Percentiles rank a stretch among this genome's conserved stretches.
These are phyloP conservation scores for Heliamphora exappendiculata DNA, from an alignment of 148 eudicot genomes.

Conservation along the genomic window DNA sequence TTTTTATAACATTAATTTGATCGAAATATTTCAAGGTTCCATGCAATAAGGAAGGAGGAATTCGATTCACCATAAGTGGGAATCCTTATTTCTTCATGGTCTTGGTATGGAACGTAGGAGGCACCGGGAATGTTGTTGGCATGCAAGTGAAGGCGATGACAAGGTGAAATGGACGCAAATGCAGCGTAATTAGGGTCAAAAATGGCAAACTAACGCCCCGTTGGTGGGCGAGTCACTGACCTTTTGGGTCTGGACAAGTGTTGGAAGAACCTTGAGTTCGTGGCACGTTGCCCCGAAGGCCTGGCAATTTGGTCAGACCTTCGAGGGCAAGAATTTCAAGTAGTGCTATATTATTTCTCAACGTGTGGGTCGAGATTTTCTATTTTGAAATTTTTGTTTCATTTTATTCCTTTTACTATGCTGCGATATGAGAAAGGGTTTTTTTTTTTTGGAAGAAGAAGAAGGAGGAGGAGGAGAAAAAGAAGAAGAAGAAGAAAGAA, in stretches of 20 bases:
- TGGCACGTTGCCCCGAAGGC: slow-evolving; percentile 33
- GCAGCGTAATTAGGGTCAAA: slow-evolving; percentile 62
- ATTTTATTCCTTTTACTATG: too few species aligned
- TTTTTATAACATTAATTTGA: neutral
- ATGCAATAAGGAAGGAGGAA: slow-evolving; percentile 64
- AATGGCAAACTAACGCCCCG: slow-evolving; percentile 42
- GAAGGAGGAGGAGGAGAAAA: too few species aligned
- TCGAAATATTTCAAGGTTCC: slow-evolving; percentile 38
- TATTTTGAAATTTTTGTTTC: too few species aligned
- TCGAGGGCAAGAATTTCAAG: slow-evolving; percentile 44
- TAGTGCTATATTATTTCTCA: slow-evolving; percentile 9
- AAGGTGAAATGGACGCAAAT: slow-evolving; percentile 36
- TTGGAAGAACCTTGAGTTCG: slow-evolving; percentile 38
- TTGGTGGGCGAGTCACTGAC: slow-evolving; percentile 44
- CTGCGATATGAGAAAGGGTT: too few species aligned
- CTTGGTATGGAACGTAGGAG: slow-evolving; percentile 61
- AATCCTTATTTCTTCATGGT: slow-evolving; percentile 48
- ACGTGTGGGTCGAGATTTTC: too few species aligned
- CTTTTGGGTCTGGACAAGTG: slow-evolving; percentile 49
- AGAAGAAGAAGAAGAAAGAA: too few species aligned
- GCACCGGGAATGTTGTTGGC: slow-evolving; percentile 55
- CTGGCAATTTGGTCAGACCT: slow-evolving; percentile 71
- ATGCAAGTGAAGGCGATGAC: slow-evolving; percentile 42
- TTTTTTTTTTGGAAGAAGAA: too few species aligned
- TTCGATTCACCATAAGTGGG: slow-evolving; percentile 53